Evolutionary conservation across 805 yeast species (phyloP), one percentile per base, ranked within the genome.

Genomic region (Yarrowia sp.): DNA sequence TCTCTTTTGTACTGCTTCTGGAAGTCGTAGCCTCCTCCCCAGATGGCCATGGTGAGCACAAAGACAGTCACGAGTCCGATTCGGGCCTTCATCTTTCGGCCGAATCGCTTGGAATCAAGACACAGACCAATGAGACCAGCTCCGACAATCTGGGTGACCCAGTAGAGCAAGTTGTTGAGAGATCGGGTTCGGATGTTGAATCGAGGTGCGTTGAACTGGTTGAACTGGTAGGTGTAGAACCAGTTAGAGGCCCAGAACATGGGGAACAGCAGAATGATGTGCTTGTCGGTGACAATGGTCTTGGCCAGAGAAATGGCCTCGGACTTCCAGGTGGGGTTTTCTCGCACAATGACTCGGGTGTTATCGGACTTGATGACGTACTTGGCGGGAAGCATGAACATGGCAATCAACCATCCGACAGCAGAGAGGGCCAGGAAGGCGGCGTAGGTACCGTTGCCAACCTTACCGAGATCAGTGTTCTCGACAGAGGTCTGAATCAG

Each of bases 151-250:
- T 85, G 88, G 62, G 82, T 74, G 59, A 81, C 72, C 87, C 88
- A 85, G 75, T 84, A 85, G 54, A 85, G 79, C 56, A 84, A 76
- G 19, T 85, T 82, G 76, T 85, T 85, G 70, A 85, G 79, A 4
- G 88, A 82, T 68, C 89, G 79, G 21, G 89, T 83, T 72, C 88
- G 79, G 66, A 84, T 73, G 69, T 81, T 83, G 75, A 85, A 85
- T 56, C 81, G 76, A 21, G 81, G 82, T 43, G 81, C 82, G 71
- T 85, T 85, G 73, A 81, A 78, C 66, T 82, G 84, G 72, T 84
- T 83, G 70, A 82, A 84, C 74, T 85, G 87, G 73, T 85, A 85
- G 51, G 88, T 82, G 78, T 84, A 84, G 76, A 84, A 85, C 85
- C 85, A 85, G 77, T 85, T 85, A 38, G 88, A 83, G 30, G 86